Evolutionary conservation across 352 stramenopile species (phyloP), one percentile per base, ranked within the genome.

Genomic region (Phytophthora macrochlamydospora): DNA sequence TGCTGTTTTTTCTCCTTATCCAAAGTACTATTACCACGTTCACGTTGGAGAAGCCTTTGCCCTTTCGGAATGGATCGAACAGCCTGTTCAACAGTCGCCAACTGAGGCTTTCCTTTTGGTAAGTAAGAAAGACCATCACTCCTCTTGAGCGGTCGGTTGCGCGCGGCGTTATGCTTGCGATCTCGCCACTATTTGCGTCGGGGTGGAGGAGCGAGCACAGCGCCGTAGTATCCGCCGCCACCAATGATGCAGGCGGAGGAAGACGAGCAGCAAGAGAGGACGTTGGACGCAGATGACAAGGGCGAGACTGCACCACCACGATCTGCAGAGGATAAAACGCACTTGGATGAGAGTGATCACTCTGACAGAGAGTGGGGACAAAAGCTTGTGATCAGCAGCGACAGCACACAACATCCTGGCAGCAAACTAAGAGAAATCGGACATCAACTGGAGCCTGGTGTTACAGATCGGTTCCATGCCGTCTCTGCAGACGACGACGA

Each of bases 1-100:
- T 72, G 66, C 53, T 57, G 35, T 72, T 78, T 71, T 62, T 71
- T 67, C n/a, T n/a, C 50, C 55, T 65, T 49, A 30, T 29, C 43
- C 43, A 46, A 3, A 4, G 14, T 18, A 46, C 40, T 46, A 24
- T 48, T 4, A 51, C 13, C 45, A 24, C n/a, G 6, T 51, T 7
- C 3, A 46, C 14, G 9, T 5, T n/a, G 40, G 18, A 46, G 40
- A 46, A 46, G 40, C 40, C 14, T 46, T 46, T 29, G 43, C 13
- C 43, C 43, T 7, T 49, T 49, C 43, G 43, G 11, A 49, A 28
- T 24, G 18, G 18, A 24, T 24, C 18, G 18, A 24, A 24, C 18
- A 24, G 18, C 18, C 18, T 24, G 18, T 24, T 24, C 18, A 24
- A 24, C 18, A 24, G 18, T 24, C 18, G 18, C 18, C 18, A 24